Conservation (phyloP, 2,329 filamentous ascomycete species). For the Pyrenophora graminea region DNA sequence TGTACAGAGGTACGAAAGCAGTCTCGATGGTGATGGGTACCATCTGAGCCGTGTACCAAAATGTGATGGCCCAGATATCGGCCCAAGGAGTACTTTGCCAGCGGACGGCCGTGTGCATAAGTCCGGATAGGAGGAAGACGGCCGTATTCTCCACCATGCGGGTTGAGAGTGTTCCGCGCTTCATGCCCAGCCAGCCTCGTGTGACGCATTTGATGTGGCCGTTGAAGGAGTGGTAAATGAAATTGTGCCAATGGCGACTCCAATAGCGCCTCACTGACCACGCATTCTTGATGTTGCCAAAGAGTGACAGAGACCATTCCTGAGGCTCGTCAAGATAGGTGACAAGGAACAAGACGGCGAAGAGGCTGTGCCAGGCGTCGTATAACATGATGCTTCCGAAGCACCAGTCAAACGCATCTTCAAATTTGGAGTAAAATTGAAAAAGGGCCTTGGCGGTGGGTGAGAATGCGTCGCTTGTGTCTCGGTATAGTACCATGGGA, state of each 20-base stretch:
- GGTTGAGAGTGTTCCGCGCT: neutral
- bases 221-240: conserved; percentile 18
- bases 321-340: conserved; percentile 6
- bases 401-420: conserved; percentile 14
- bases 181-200: conserved; percentile 14
- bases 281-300: conserved; percentile 7
- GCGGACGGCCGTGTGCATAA: conserved; percentile 18
- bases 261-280: conserved; percentile 24
- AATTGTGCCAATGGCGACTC: conserved; percentile 30
- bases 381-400: conserved; percentile 20
- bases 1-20: conserved; percentile 12
- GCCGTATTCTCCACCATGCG: conserved; percentile 23
- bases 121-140: conserved; percentile 24
- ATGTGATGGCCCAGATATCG: conserved; percentile 18
- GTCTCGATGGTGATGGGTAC: conserved; percentile 22
- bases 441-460: neutral
- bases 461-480: no score
- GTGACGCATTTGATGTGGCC: conserved; percentile 22
- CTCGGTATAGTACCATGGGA: neutral
- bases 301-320: conserved; percentile 19
- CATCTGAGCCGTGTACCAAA: conserved; percentile 25
- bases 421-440: conserved; percentile 3
- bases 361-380: conserved; percentile 16
- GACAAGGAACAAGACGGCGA: conserved; percentile 16
- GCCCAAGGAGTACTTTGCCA: conserved; percentile 10